Conservation (phyloP, 768 basidiomycete genomes). For the Chalciporus sphaerocephalus region DNA sequence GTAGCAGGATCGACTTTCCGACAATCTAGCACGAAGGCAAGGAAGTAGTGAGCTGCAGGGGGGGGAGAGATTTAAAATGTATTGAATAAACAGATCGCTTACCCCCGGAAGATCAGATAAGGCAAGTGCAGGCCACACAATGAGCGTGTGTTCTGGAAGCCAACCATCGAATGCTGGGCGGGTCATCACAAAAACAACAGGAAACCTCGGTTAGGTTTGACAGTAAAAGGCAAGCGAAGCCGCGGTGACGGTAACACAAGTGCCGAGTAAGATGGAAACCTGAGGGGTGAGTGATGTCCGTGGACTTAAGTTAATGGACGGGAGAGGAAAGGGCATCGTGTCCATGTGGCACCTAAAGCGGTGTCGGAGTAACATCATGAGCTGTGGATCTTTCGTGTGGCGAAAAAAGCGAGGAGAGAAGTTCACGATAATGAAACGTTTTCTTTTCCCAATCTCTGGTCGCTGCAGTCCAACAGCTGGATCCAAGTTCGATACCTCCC, state of each 20-base stretch:
- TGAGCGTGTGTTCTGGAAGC: constrained; percentile 21
- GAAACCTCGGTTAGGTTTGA: constrained; percentile 29
- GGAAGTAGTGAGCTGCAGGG: constrained; percentile 15
- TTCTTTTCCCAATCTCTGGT: constrained; percentile 9
- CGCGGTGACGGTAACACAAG: constrained; percentile 35
- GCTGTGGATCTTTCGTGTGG: constrained; percentile 19
- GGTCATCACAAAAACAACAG: constrained; percentile 30
- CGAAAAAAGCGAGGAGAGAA: constrained; percentile 11
- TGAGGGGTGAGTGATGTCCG: constrained; percentile 32
- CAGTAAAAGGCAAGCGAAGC: constrained; percentile 33
- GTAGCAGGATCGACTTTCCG: constrained; percentile 34
- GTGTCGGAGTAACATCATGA: constrained; percentile 26
- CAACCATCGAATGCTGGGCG: constrained; percentile 24
- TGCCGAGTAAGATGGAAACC: constrained; percentile 32
- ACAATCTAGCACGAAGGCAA: constrained; percentile 31
- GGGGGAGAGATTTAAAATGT: constrained; percentile 13
- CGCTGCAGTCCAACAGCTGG: not conserved
- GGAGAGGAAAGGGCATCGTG: constrained; percentile 34
- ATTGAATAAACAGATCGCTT: constrained; percentile 18
- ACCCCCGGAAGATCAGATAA: constrained; percentile 15
- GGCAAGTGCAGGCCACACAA: constrained; percentile 9
- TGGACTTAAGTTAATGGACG: constrained; percentile 38
- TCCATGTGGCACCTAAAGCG: constrained; percentile 32
- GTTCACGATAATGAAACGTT: constrained; percentile 12
- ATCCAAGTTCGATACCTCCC: not conserved